Evolutionary conservation across 2,329 filamentous ascomycete species (phyloP), one percentile per base, ranked within the genome.

Genomic region (Aureobasidium subglaciale): DNA sequence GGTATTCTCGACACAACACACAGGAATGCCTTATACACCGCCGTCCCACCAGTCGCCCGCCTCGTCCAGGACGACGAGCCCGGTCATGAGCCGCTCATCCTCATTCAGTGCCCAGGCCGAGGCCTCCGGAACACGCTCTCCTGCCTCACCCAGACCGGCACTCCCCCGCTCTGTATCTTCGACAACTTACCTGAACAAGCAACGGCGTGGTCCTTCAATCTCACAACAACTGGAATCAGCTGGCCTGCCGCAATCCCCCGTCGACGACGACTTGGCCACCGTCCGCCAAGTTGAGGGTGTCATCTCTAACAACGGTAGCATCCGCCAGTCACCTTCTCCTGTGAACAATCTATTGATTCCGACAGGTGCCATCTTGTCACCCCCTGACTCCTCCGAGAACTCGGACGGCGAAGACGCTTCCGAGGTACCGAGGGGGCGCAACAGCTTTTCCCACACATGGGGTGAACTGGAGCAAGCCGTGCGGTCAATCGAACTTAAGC

Each of bases 11-110:
- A 72, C 68, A 54, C 34, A 54, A 65, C 68, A 69, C 66, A 27
- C 69, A n/a, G 72, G 80, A 76, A 93, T 93, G 88, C 88, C 88
- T 83, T 93, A 93, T 77, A 93, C 88, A 72, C 88, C 88, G 59
- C 88, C 88, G 60, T 82, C 85, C 64, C 81, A 81, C 72, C 75
- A 77, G 71, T 82, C 80, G 63, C 81, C 81, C 70, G 75, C 76
- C 65, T 74, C 77, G 62, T 81, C 81, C 57, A 78, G 77, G 68
- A 70, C 75, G 50, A 74, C 68, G 64, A 79, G 75, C 61, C 78
- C 77, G 61, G 70, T 67, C 55, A 65, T 75, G 63, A 79, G 71
- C 66, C 74, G 76, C 57, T 74, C 70, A 60, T 73, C 78, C 62
- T 80, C 78, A 56, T 78, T 77, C 64, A 67, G 68, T 66, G 71